A percentile compares a stretch with the other conserved stretches of the same genome.
These are phyloP conservation scores for Dendrocalamus latiflorus DNA, from an alignment of 202 grass and related monocot species.

Conservation along the genomic window DNA sequence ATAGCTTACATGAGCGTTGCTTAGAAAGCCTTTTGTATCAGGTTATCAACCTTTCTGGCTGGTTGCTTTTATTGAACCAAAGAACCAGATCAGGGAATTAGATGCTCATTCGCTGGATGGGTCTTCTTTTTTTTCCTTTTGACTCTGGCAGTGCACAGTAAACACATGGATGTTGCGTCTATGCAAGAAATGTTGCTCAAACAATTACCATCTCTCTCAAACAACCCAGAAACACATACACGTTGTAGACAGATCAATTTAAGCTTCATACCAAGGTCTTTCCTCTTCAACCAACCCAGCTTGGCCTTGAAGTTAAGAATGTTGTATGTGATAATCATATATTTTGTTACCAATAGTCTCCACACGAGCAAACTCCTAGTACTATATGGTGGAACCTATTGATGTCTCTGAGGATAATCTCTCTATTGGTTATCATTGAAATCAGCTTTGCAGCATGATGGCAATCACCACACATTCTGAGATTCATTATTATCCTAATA, in stretches of 20 bases:
- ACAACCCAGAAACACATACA: slow-evolving; percentile 17
- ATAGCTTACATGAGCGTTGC: not conserved
- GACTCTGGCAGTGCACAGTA: not conserved
- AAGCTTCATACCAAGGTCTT: slow-evolving; percentile 15
- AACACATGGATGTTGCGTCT: not conserved
- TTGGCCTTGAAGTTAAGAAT: not conserved
- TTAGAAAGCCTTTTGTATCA: not conserved
- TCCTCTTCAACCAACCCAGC: not conserved
- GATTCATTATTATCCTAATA: slow-evolving; percentile 74
- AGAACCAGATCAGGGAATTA: not conserved
- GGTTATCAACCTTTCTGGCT: not conserved
- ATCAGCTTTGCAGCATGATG: slow-evolving; percentile 73
- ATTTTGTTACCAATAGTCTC: slow-evolving; percentile 66
- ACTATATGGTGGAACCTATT: slow-evolving; percentile 77
- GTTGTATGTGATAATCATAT: slow-evolving; percentile 3
- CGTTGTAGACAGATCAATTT: not conserved
- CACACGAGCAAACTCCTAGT: slow-evolving; percentile 56
- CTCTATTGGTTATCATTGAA: slow-evolving; percentile 47
- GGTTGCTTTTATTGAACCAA: slow-evolving; percentile 7
- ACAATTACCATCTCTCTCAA: slow-evolving; percentile 12
- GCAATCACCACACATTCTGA: slow-evolving; percentile 73
- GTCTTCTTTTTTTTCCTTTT: not conserved
- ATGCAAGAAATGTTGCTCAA: not conserved
- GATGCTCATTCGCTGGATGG: not conserved
- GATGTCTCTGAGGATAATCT: slow-evolving; percentile 71